These are phyloP conservation scores for Carallia brachiata DNA, from an alignment of 345 rosid species.

Conservation along the genomic window DNA sequence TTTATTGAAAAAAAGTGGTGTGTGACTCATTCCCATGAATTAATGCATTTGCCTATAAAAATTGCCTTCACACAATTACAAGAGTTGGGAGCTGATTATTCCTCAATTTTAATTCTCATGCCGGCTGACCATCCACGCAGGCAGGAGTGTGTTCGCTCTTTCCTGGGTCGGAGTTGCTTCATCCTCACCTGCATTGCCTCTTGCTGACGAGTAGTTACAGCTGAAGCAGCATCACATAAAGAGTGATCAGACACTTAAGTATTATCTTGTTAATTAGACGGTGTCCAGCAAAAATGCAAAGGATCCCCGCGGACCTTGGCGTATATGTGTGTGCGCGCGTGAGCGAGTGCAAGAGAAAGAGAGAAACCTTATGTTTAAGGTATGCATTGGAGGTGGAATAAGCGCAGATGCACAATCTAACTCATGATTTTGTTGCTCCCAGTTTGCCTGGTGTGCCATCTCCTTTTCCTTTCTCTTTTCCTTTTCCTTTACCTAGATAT, in stretches of 20 bases:
- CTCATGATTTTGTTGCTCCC: constrained; percentile 33
- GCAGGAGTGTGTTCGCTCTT: constrained; percentile 37
- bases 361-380: constrained; percentile 39
- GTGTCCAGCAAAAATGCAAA: too few species aligned
- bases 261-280: too few species aligned
- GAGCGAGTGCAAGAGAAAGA: background rate
- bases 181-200: constrained; percentile 25
- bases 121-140: constrained; percentile 57
- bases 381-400: constrained; percentile 33
- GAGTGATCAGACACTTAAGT: too few species aligned
- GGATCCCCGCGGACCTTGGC: background rate
- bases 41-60: too few species aligned
- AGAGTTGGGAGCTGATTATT: background rate
- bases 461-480: constrained; percentile 78
- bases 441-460: constrained; percentile 27
- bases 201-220: constrained; percentile 12
- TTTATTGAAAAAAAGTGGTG: too few species aligned
- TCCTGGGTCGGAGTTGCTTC: constrained; percentile 21
- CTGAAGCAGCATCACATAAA: constrained; percentile 4
- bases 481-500: constrained; percentile 65
- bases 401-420: constrained; percentile 38
- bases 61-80: background rate
- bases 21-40: too few species aligned
- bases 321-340: background rate
- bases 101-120: constrained; percentile 13